phyloP scores from a whole-genome alignment of 805 yeast genomes.

The Priceomyces melissophilus region DNA sequence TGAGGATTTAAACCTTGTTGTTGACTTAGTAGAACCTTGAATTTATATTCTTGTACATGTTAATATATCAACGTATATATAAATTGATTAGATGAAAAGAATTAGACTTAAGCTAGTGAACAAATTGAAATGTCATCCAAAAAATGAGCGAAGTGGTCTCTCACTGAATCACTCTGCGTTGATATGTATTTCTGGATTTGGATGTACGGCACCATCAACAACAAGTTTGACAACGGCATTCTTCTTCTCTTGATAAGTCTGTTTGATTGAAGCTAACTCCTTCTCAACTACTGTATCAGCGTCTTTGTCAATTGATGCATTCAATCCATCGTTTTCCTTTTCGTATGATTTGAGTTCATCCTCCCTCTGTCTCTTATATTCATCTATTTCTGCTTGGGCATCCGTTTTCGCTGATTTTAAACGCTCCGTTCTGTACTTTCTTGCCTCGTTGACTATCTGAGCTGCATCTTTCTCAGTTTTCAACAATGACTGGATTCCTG shows the following conservation, averaged over 20 bases:
- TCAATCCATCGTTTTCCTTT: conserved; percentile 68
- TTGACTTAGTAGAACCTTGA: no score
- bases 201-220: conserved; percentile 73
- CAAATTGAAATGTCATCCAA: no score
- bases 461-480: conserved; percentile 98
- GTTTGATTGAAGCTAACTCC: conserved; percentile 68
- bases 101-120: neutral
- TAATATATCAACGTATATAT: neutral
- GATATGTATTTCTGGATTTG: conserved; percentile 79
- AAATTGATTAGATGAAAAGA: neutral
- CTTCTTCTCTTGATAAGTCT: conserved; percentile 61
- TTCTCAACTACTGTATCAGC: conserved; percentile 72
- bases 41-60: no score
- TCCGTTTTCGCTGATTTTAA: conserved; percentile 93
- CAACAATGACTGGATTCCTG: conserved; percentile 67
- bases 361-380: conserved; percentile 82
- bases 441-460: conserved; percentile 87
- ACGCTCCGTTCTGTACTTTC: conserved; percentile 82
- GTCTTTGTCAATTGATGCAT: conserved; percentile 70
- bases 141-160: no score
- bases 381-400: conserved; percentile 84
- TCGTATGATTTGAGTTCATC: conserved; percentile 73
- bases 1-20: neutral
- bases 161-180: conserved; percentile 47
- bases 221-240: conserved; percentile 67